phyloP scores from a whole-genome alignment of 2,329 filamentous ascomycete genomes.

The Akanthomyces uredinophilus region DNA sequence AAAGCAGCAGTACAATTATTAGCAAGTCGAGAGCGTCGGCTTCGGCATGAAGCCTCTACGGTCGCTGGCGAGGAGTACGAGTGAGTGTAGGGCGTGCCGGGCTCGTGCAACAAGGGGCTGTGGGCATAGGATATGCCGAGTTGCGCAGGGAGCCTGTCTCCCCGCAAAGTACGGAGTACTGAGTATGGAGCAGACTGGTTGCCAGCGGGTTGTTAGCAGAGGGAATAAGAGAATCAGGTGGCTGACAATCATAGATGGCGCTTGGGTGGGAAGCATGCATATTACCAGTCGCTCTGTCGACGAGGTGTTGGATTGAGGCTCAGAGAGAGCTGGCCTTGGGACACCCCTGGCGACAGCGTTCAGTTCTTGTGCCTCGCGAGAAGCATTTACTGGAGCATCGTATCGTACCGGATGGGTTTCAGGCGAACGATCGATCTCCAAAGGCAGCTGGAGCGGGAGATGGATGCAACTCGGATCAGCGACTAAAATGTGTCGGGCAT shows the following conservation, averaged over 20 bases:
- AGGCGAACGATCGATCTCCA: constrained; percentile 8
- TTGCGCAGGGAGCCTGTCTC: too few species aligned
- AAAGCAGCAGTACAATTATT: neutral
- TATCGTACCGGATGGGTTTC: neutral
- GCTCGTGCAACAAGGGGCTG: neutral
- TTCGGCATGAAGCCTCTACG: neutral
- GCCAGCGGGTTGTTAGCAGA: neutral
- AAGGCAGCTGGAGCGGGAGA: neutral
- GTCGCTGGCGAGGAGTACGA: neutral
- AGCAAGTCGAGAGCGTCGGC: neutral
- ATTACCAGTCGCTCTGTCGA: neutral
- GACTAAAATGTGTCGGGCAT: neutral
- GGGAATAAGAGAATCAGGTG: neutral
- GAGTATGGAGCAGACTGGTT: neutral
- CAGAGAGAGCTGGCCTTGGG: neutral
- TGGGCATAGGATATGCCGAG: neutral
- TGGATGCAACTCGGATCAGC: neutral
- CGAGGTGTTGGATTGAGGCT: neutral
- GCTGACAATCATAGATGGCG: neutral
- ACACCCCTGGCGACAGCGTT: too few species aligned
- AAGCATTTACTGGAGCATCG: neutral
- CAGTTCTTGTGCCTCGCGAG: neutral
- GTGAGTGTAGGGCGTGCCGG: neutral
- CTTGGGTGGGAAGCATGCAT: neutral
- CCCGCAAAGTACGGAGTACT: too few species aligned